Evolutionary conservation across 202 grass and related monocot genomes (phyloP).

Genomic region (Hordeum pubiflorum): DNA sequence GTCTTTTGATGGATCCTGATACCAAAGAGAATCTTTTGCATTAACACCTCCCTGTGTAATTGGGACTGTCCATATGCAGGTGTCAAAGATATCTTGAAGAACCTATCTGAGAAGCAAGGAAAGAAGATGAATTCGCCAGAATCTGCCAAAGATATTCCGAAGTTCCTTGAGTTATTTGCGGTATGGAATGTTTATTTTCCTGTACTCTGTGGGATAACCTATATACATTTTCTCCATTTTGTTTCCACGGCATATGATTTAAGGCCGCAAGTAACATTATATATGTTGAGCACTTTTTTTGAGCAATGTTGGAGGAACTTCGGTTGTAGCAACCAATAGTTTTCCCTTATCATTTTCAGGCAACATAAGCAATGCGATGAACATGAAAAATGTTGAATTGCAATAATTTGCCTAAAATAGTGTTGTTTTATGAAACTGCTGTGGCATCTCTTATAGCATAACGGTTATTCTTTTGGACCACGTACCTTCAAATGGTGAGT

Average conservation of each 20-base stretch:
- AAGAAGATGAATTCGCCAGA: slow-evolving; percentile 76
- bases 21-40: neutral
- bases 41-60: neutral
- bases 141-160: slow-evolving; percentile 89
- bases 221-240: neutral
- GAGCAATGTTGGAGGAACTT: neutral
- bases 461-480: neutral
- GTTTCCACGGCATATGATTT: neutral
- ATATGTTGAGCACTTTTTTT: neutral
- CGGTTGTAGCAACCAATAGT: neutral
- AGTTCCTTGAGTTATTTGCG: slow-evolving; percentile 85
- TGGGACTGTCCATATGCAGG: slow-evolving; percentile 36
- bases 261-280: neutral
- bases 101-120: slow-evolving; percentile 94
- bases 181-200: slow-evolving; percentile 22
- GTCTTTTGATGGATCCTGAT: neutral
- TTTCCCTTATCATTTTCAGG: neutral
- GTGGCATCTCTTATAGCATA: neutral
- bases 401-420: neutral
- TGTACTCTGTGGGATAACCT: neutral
- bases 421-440: neutral
- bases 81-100: slow-evolving; percentile 73
- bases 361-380: neutral
- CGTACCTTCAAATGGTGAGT: neutral
- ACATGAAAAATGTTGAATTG: neutral